These are phyloP conservation scores for Epichloe aotearoae DNA, from an alignment of 2,329 filamentous ascomycete genomes.

Conservation along the genomic window DNA sequence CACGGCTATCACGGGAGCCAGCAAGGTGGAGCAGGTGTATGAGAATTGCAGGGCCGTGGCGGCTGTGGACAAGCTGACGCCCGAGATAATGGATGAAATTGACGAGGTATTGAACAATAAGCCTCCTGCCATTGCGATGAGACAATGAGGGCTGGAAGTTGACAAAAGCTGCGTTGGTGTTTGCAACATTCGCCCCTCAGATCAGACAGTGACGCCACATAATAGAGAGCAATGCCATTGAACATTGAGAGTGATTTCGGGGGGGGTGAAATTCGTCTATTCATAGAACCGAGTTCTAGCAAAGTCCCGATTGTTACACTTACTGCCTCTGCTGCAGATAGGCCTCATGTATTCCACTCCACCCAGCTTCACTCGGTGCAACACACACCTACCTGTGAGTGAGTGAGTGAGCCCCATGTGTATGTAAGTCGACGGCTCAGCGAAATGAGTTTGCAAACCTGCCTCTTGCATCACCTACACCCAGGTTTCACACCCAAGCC, in stretches of 20 bases:
- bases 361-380: not conserved
- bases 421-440: not conserved
- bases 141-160: slow-evolving; percentile 14
- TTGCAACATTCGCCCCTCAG: not conserved
- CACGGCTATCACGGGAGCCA: slow-evolving; percentile 48
- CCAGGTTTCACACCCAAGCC: not conserved
- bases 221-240: not conserved
- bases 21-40: slow-evolving; percentile 42
- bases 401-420: not conserved
- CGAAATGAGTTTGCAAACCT: not conserved
- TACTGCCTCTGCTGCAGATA: not conserved
- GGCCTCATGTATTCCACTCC: not conserved
- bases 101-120: slow-evolving; percentile 46
- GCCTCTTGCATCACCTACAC: not conserved
- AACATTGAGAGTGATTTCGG: not conserved
- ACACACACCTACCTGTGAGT: too few relatives aligned
- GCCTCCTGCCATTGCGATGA: slow-evolving; percentile 28
- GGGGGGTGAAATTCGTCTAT: too few relatives aligned
- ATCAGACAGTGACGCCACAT: not conserved
- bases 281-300: not conserved
- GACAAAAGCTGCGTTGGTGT: not conserved
- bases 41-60: slow-evolving; percentile 44
- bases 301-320: not conserved
- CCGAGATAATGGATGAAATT: slow-evolving; percentile 45
- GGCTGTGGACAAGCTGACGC: slow-evolving; percentile 41